A percentile compares a stretch with the other conserved stretches of the same genome.
phyloP scores from a whole-genome alignment of 75 land plant species.

The Sequoiadendron giganteum region DNA sequence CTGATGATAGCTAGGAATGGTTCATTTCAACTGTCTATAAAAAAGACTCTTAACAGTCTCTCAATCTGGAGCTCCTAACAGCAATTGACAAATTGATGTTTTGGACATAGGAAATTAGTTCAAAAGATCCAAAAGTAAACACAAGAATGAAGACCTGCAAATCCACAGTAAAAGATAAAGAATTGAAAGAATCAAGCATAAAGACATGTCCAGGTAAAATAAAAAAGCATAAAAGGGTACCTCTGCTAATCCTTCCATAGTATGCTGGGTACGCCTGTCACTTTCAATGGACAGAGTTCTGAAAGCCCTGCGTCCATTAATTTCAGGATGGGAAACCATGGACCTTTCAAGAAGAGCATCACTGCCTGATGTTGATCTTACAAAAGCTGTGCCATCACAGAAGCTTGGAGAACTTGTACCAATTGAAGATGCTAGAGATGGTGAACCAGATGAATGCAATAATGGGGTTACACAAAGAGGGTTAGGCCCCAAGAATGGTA shows the following conservation, averaged over 20 bases:
- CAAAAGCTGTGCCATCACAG: slow-evolving; percentile 3
- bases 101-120: not conserved
- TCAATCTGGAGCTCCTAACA: not conserved
- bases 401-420: not conserved
- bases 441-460: slow-evolving; percentile 11
- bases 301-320: slow-evolving; percentile 12
- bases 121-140: not conserved
- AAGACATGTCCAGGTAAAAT: not conserved
- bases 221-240: slow-evolving; percentile 16
- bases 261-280: slow-evolving; percentile 22
- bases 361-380: slow-evolving; percentile 14
- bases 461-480: not conserved
- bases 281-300: slow-evolving; percentile 15
- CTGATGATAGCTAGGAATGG: not conserved
- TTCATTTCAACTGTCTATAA: not conserved
- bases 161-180: not conserved
- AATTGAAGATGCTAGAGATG: slow-evolving; percentile 1
- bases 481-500: not conserved
- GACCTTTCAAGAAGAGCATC: slow-evolving; percentile 1
- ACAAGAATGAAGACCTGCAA: not conserved
- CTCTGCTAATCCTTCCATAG: slow-evolving; percentile 63
- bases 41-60: not conserved
- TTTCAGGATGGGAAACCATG: slow-evolving; percentile 19
- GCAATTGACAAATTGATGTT: not conserved
- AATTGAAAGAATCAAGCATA: not conserved